These are phyloP conservation scores for Saksenaea vasiformis DNA, from an alignment of 371 early-diverging fungal genomes.

Conservation along the genomic window DNA sequence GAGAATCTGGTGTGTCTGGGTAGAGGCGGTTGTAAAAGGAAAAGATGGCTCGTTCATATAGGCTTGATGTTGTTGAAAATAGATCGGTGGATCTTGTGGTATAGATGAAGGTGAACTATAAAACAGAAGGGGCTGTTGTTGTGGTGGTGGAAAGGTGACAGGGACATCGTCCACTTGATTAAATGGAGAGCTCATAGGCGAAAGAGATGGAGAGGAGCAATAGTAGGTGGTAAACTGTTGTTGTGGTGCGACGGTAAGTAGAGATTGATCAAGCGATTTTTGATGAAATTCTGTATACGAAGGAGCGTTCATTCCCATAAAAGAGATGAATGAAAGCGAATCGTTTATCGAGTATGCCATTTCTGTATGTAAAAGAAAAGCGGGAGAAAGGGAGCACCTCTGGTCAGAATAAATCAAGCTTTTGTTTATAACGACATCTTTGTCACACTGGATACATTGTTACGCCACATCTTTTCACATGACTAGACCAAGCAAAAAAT, in stretches of 20 bases:
- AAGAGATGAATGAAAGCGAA: conserved; percentile 3
- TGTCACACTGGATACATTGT: conserved; percentile 5
- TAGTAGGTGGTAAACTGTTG: not conserved
- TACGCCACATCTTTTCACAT: conserved; percentile 1
- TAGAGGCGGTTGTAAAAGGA: not conserved
- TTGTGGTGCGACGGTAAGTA: not conserved
- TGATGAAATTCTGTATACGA: conserved; percentile 21
- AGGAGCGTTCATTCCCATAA: conserved; percentile 5
- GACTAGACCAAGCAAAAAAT: not conserved
- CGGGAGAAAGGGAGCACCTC: not conserved
- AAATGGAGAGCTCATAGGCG: not conserved
- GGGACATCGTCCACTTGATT: conserved; percentile 3
- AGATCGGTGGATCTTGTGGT: not conserved
- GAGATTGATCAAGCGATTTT: conserved; percentile 13
- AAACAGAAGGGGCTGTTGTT: not conserved
- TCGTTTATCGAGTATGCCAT: conserved; percentile 5
- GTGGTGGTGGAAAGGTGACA: not conserved
- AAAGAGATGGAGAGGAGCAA: not conserved
- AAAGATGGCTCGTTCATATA: not conserved
- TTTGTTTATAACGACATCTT: conserved; percentile 5
- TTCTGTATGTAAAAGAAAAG: not conserved
- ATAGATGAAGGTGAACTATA: not conserved
- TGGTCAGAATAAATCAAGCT: conserved; percentile 1
- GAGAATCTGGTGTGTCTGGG: not conserved
- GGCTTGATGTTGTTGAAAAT: not conserved